phyloP scores from a whole-genome alignment of 108 stramenopile genomes.

The Nitzschia putrida region DNA sequence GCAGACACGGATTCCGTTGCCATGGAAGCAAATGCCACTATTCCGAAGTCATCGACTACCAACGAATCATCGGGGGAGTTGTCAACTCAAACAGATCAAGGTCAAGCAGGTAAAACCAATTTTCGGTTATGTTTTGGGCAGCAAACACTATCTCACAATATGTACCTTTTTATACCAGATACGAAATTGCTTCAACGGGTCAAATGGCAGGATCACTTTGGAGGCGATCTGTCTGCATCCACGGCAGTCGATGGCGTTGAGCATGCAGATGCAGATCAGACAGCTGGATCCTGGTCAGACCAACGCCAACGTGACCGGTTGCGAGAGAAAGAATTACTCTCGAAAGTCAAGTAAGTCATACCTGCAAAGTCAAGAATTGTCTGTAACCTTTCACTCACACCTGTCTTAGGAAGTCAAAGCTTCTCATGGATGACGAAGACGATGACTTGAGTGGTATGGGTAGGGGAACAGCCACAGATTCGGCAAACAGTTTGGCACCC shows the following conservation, averaged over 20 bases:
- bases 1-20: conserved; percentile 13
- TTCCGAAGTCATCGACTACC: too few species aligned
- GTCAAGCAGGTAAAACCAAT: too few species aligned
- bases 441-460: conserved; percentile 26
- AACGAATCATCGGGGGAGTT: too few species aligned
- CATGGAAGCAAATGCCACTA: background rate
- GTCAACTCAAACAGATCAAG: too few species aligned
- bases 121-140: too few species aligned
- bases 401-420: conserved; percentile 55
- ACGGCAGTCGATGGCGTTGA: conserved; percentile 33
- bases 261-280: conserved; percentile 3
- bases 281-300: conserved; percentile 63
- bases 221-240: conserved; percentile 53
- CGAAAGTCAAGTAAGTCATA: conserved; percentile 67
- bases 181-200: conserved; percentile 52
- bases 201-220: conserved; percentile 80
- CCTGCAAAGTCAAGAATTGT: background rate
- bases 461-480: conserved; percentile 3
- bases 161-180: too few species aligned
- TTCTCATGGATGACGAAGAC: conserved; percentile 55
- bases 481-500: conserved; percentile 29
- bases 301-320: conserved; percentile 64
- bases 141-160: too few species aligned
- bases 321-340: conserved; percentile 75
- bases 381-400: conserved; percentile 10